Conservation (phyloP, 768 basidiomycete species). For the Amanita exitialis region DNA sequence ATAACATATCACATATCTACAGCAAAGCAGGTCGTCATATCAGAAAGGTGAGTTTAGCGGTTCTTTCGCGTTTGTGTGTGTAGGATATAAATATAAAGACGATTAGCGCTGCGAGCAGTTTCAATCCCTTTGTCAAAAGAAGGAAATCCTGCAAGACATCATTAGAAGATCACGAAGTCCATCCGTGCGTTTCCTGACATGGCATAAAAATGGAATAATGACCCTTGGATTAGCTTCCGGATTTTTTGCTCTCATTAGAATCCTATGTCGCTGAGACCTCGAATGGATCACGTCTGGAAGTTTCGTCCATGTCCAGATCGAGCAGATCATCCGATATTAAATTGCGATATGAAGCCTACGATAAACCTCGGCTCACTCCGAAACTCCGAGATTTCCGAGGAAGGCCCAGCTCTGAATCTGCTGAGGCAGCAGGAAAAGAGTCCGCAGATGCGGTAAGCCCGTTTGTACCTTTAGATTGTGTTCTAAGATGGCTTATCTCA, state of each 20-base stretch:
- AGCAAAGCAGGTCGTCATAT: conserved; percentile 44
- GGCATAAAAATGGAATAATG: conserved; percentile 2
- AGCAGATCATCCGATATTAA: conserved; percentile 24
- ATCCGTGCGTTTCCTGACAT: not conserved
- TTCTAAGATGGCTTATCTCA: not conserved
- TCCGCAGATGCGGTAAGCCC: not conserved
- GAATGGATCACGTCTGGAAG: not conserved
- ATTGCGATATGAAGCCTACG: conserved; percentile 66
- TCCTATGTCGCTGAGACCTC: conserved; percentile 13
- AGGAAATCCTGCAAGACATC: conserved; percentile 33
- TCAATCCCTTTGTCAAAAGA: conserved; percentile 34
- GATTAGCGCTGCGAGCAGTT: conserved; percentile 67
- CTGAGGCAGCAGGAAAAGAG: not conserved
- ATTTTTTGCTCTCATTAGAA: conserved; percentile 48
- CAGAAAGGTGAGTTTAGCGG: conserved; percentile 32
- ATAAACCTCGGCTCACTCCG: conserved; percentile 37
- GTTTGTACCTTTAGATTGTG: not conserved
- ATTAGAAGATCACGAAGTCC: conserved; percentile 13
- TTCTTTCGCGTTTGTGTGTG: not conserved
- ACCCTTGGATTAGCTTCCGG: conserved; percentile 46
- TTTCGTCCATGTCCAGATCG: conserved; percentile 6
- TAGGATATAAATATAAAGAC: conserved; percentile 4
- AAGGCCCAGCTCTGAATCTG: not conserved
- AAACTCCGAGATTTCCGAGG: not conserved
- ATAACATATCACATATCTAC: conserved; percentile 14